Base-by-base conservation (phyloP, 2,329 filamentous ascomycete species). In the Teratosphaeria nubilosa region DNA sequence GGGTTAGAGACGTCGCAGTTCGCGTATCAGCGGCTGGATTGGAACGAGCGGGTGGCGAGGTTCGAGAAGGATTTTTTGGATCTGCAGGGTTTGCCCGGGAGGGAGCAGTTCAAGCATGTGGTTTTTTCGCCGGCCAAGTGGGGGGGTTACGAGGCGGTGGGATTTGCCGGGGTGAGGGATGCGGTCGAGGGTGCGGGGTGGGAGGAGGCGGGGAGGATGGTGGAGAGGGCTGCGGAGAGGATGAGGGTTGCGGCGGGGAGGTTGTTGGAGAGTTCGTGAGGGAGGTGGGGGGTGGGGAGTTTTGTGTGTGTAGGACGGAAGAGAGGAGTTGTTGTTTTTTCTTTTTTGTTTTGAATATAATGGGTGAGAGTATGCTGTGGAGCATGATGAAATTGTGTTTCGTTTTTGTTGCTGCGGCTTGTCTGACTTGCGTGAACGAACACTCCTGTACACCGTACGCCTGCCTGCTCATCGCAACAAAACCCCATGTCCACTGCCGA, bases 71-170 rank as follows among this genome's bases (percentile, higher is more conserved):
- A 89, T 68, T 74, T 99, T 56, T 75, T 97, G 30, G 94, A 99
- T 75, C 70, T 91, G n/a, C 58, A 59, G 11, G 69, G 68, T 5
- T 82, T 95, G 4, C 88, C 89, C 45, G 90, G 90, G 66, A 86
- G 92, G 63, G 88, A 88, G 5, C 94, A 97, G 74, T 99, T 91
- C 80, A 96, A 95, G 73, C 94, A 96, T 73, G 82, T 95, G 68
- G 76, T 99, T 58, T 95, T 91, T 70, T 92, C 88, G 1, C 94
- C 94, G 0, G 83, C 90, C 68, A 77, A 83, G 2, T 91, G 90
- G 86, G 86, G 85, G 34, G 83, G 81, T 41, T 82, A 86, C 64
- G 82, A 87, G 32, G 81, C 82, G 58, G 82, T 82, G 0, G 83
- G 83, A 61, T 95, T 95, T 75, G 92, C 92, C 0, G 86, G 86